Base-by-base conservation (phyloP, 768 basidiomycete genomes). In the Leccinum subgranulosum region DNA sequence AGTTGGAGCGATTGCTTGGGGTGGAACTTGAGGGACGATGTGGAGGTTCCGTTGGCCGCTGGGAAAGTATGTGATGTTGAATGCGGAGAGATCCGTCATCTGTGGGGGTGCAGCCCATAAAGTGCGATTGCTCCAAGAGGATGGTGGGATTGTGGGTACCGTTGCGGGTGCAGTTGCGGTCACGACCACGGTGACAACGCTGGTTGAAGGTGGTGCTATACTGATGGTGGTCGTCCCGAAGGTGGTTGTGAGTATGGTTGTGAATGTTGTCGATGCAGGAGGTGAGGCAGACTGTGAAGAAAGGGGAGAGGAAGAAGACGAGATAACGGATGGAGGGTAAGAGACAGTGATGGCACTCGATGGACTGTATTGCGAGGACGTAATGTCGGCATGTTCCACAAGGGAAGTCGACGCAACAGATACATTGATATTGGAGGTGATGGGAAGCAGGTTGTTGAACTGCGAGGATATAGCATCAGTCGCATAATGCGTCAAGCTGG, bases 31-130 rank as follows among this genome's bases (percentile, higher is more conserved):
- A 17, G 76, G 66, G 47, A 88, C 77, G 60, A 90, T 73, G 52
- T 75, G 74, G 56, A 89, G 69, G 68, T 89, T 90, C 29, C 75
- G 61, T 60, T 75, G 62, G 0, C 84, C 84, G 48, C 76, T 79
- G 0, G 84, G 75, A 65, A 85, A 86, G 52, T 76, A 65, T 11
- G 81, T 77, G 59, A 89, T 68, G 49, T 82, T 81, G 78, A 88
- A 90, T 3, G 81, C 62, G 34, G 76, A 70, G 27, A 91, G 76
- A 66, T 88, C 81, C 0, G 79, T 77, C 76, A 88, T 82, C 21
- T 77, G 71, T 0, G 74, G 60, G 1, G 87, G 84, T 5, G 75
- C 71, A 1, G 73, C 53, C 88, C 88, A 90, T n/a, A 69, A 59
- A 3, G 69, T 67, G 19, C 58, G 59, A 41, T 54, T 48, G 7